Conservation (phyloP, 176 grass and related monocot species). For the Avena sativa region DNA sequence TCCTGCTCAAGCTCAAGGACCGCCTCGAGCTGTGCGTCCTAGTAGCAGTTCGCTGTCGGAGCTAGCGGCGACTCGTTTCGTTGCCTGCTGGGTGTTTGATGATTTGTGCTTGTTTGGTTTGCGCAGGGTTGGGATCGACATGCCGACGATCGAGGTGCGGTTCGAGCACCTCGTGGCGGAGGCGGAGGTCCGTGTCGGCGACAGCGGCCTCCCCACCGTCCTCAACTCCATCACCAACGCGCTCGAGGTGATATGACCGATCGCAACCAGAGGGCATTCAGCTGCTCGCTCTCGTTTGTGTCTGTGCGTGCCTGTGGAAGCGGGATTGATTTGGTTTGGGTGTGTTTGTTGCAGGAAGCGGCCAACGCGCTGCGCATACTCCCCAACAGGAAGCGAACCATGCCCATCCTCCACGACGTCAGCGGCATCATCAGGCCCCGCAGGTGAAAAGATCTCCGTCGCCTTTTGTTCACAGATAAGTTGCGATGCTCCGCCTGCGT, state of each 20-base stretch:
- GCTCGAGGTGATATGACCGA: constrained; percentile 59
- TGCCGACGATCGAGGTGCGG: constrained; percentile 89
- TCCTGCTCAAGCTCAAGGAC: constrained; percentile 94
- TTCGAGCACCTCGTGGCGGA: constrained; percentile 67
- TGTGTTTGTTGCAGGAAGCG: constrained; percentile 47
- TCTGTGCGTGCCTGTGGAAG: neutral
- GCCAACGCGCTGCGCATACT: constrained; percentile 73
- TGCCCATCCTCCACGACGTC: constrained; percentile 85
- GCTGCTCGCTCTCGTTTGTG: neutral
- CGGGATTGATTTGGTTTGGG: constrained; percentile 1
- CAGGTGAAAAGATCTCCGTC: constrained; percentile 48
- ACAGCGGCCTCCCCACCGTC: constrained; percentile 85
- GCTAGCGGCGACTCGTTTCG: neutral
- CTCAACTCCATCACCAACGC: constrained; percentile 77
- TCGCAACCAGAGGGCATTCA: neutral
- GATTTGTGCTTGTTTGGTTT: constrained; percentile 27
- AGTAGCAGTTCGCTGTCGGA: neutral
- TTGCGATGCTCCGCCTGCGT: constrained; percentile 7
- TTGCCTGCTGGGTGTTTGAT: constrained; percentile 23
- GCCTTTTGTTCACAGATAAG: neutral
- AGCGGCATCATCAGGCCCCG: constrained; percentile 91
- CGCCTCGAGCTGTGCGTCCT: constrained; percentile 63
- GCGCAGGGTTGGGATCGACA: constrained; percentile 83
- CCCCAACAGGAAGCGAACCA: constrained; percentile 68
- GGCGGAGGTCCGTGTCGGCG: constrained; percentile 75